These are phyloP conservation scores for Funneliformis mosseae DNA, from an alignment of 192 early-diverging fungal species.

Conservation along the genomic window DNA sequence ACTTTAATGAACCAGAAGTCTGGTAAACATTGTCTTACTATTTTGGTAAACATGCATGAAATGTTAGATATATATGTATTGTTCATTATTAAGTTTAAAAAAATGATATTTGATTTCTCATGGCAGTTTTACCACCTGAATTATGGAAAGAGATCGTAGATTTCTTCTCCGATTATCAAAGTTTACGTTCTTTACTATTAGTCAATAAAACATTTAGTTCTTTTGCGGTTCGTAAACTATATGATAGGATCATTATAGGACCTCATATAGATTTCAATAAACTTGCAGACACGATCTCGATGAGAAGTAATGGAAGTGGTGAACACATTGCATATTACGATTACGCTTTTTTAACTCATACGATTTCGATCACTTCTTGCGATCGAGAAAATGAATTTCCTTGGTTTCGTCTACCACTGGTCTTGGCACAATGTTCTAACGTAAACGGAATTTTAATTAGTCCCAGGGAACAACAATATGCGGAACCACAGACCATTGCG, in stretches of 20 bases:
- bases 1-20: background rate
- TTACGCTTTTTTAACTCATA: constrained; percentile 1
- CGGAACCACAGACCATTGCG: background rate
- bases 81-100: background rate
- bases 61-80: background rate
- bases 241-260: constrained; percentile 2
- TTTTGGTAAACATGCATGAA: background rate
- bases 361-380: constrained; percentile 4
- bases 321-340: background rate
- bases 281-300: constrained; percentile 4
- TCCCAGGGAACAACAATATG: constrained; percentile 22
- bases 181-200: constrained; percentile 22
- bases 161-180: constrained; percentile 12
- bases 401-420: constrained; percentile 3
- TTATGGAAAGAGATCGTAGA: constrained; percentile 25
- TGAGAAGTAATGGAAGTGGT: no score
- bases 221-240: constrained; percentile 14
- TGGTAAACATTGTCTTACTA: background rate
- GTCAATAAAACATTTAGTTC: constrained; percentile 21
- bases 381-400: constrained; percentile 1
- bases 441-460: constrained; percentile 1
- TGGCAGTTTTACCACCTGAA: constrained; percentile 6
- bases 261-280: constrained; percentile 4
- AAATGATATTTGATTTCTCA: background rate
- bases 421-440: background rate